These are phyloP conservation scores for Neurospora sp. DNA, from an alignment of 495 filamentous ascomycete genomes.

Conservation along the genomic window DNA sequence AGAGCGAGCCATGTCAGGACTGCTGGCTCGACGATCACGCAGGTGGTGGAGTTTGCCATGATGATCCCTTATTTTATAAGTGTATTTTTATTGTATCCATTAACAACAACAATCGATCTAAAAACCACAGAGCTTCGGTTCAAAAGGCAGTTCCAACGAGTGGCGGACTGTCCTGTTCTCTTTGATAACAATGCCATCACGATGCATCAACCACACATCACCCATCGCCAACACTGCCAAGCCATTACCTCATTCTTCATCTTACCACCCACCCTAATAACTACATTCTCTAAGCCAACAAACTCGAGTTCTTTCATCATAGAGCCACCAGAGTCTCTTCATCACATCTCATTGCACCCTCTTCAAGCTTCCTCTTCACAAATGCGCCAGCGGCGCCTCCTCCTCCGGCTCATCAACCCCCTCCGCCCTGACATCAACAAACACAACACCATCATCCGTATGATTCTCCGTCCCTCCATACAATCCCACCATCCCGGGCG, in stretches of 20 bases:
- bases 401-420: background rate
- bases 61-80: background rate
- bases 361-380: background rate
- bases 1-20: background rate
- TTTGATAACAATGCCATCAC: background rate
- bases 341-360: background rate
- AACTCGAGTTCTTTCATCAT: background rate
- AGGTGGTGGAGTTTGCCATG: background rate
- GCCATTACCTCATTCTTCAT: background rate
- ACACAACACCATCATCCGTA: conserved; percentile 29
- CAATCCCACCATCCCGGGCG: conserved; percentile 31
- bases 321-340: background rate
- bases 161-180: background rate
- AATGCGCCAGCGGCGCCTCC: background rate
- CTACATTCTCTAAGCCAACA: background rate
- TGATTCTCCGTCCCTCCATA: conserved; percentile 38
- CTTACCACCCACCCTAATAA: background rate
- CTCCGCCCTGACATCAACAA: conserved; percentile 15
- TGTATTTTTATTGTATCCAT: background rate
- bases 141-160: background rate
- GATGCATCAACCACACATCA: background rate
- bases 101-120: background rate
- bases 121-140: background rate
- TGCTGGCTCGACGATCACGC: background rate
- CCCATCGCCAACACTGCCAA: background rate